Base-by-base conservation (phyloP, 768 basidiomycete genomes). In the Rubroboletus satanas region DNA sequence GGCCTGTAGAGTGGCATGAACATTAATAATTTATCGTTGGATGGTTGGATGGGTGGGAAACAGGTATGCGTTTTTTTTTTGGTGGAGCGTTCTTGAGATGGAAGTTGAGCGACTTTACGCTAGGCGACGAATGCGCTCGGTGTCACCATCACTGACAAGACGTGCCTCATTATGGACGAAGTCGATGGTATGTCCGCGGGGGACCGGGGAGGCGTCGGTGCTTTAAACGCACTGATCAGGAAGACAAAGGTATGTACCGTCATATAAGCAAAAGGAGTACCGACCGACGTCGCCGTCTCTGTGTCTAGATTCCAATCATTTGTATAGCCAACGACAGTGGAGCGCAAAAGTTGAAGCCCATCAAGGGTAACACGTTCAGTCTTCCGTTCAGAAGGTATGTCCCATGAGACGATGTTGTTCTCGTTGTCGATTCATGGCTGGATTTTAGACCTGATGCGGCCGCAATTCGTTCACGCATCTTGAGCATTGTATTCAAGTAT, bases 111-210 rank as follows among this genome's bases (percentile, higher is more conserved):
- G 9, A 14, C 14, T 14, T 37, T n/a, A 23, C 7, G 21, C 35
- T 54, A 82, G 85, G 71, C 72, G 21, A 83, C 82, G 9, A 91
- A 89, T 57, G 81, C 83, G 1, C 73, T 82, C 2, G 94, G 89
- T 3, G 76, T 95, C 2, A 66, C 75, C 15, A 84, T 98, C 59
- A 93, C 89, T 0, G 82, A 89, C 62, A 83, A 78, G 67, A 83
- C 89, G 0, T 92, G 93, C 60, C 75, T 99, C 43, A 98, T 99
- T 67, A 98, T 99, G 96, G 97, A 99, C 65, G 97, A 99, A 69
- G 96, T 98, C 3, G 97, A 99, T 61, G 97, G 97, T 1, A 99
- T 98, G 95, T 96, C 93, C 6, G 90, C 91, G 4, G 97, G 97
- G 17, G 97, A 99, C 71, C 81, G 97, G 43, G 97, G 97, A 15